Conservation (phyloP, 1,284 basidiomycete genomes). For the Fomitopsis palustris region DNA sequence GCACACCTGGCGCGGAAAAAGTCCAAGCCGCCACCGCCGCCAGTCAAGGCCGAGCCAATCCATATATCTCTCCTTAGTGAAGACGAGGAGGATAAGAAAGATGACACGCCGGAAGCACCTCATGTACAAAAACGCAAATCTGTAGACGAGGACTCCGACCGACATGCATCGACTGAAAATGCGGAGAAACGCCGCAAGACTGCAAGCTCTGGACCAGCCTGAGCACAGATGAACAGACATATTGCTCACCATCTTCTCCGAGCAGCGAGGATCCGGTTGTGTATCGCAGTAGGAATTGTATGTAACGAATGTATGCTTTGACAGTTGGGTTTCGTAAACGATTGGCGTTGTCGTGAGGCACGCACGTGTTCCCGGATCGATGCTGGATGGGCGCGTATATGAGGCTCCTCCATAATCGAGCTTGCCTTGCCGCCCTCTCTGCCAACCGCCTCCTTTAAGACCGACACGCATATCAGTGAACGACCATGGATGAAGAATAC, state of each 20-base stretch:
- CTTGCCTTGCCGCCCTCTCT: neutral
- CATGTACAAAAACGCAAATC: neutral
- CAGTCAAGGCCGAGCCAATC: neutral
- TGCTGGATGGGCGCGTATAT: constrained; percentile 6
- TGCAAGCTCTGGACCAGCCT: neutral
- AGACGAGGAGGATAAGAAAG: neutral
- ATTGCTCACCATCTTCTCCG: too few species aligned
- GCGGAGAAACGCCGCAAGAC: constrained; percentile 1
- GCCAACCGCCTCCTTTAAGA: constrained; percentile 5
- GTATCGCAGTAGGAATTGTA: too few species aligned
- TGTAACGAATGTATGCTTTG: too few species aligned
- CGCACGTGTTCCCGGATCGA: constrained; percentile 15
- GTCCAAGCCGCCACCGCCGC: neutral
- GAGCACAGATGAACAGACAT: too few species aligned
- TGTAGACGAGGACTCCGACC: neutral
- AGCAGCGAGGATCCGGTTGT: too few species aligned
- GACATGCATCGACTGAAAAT: neutral
- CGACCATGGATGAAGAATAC: constrained; percentile 85
- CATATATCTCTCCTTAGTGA: neutral
- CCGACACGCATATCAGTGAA: constrained; percentile 5
- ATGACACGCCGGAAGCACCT: neutral
- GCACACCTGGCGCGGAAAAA: neutral
- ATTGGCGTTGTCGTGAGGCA: constrained; percentile 2
- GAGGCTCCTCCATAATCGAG: neutral
- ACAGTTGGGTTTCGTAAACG: neutral